Percentiles rank a stretch among this genome's conserved stretches.
Evolutionary conservation across 2,329 filamentous ascomycete genomes (phyloP).

Genomic region (Huntiella bhutanensis): DNA sequence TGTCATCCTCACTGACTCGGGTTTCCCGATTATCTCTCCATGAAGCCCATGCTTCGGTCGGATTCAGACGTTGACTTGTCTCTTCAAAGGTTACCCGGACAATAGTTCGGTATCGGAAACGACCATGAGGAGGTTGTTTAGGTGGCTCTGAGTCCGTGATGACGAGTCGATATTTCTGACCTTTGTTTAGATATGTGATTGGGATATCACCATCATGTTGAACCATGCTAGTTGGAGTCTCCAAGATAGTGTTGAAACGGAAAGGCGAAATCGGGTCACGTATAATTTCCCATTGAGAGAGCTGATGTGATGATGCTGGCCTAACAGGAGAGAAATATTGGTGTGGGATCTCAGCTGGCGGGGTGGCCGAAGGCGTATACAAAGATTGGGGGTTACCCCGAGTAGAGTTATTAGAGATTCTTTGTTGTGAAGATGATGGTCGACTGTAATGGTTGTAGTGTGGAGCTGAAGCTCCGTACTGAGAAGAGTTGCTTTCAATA

Average conservation of each 20-base stretch:
- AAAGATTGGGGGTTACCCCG: no score
- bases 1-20: constrained; percentile 39
- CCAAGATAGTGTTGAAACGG: constrained; percentile 74
- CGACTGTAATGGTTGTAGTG: no score
- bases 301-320: no score
- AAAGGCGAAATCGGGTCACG: constrained; percentile 26
- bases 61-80: constrained; percentile 73
- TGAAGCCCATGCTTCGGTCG: constrained; percentile 63
- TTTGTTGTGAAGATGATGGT: no score
- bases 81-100: constrained; percentile 96
- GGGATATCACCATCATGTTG: constrained; percentile 79
- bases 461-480: no score
- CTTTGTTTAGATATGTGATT: constrained; percentile 95
- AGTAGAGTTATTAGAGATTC: no score
- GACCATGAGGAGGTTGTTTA: constrained; percentile 29
- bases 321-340: no score
- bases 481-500: no score
- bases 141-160: constrained; percentile 55
- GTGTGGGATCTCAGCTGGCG: no score
- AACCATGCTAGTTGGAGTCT: constrained; percentile 92
- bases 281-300: no score
- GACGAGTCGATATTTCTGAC: constrained; percentile 77
- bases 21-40: constrained; percentile 96
- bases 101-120: constrained; percentile 67
- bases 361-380: no score